These are phyloP conservation scores for Fusarium sp. DNA, from an alignment of 2,329 filamentous ascomycete genomes.

Conservation along the genomic window DNA sequence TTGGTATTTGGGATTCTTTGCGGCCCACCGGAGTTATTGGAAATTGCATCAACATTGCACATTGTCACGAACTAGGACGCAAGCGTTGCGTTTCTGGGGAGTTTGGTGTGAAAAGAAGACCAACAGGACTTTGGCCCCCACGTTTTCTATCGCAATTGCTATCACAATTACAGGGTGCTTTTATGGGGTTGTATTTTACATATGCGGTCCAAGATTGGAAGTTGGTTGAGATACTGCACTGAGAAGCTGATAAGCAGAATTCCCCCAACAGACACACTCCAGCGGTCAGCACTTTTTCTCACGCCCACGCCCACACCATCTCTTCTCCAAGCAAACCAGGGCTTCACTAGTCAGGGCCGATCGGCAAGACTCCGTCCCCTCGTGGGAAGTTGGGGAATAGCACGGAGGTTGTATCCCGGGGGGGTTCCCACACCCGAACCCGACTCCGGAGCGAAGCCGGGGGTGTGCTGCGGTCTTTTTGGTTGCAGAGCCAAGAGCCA, in stretches of 20 bases:
- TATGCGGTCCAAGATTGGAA: neutral
- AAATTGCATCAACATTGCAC: slow-evolving; percentile 12
- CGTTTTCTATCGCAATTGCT: neutral
- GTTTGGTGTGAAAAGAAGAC: neutral
- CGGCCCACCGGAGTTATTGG: slow-evolving; percentile 21
- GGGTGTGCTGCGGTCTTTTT: slow-evolving; percentile 10
- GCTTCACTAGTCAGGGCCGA: slow-evolving; percentile 1
- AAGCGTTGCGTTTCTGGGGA: neutral
- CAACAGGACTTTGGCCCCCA: neutral
- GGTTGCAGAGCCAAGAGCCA: slow-evolving; percentile 34
- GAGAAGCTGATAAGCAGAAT: neutral
- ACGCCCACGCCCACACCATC: neutral
- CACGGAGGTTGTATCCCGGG: slow-evolving; percentile 25
- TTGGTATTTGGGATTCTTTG: neutral
- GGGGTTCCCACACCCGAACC: neutral
- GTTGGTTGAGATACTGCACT: neutral
- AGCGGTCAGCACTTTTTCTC: neutral
- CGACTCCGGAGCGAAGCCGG: slow-evolving; percentile 31
- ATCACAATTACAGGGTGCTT: neutral
- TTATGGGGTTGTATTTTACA: neutral
- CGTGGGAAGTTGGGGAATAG: slow-evolving; percentile 24
- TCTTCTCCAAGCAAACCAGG: neutral
- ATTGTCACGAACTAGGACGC: slow-evolving; percentile 2
- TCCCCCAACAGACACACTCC: neutral
- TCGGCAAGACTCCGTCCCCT: neutral